Evolutionary conservation across 257 asterid genomes (phyloP).

Genomic region (Plantago major): DNA sequence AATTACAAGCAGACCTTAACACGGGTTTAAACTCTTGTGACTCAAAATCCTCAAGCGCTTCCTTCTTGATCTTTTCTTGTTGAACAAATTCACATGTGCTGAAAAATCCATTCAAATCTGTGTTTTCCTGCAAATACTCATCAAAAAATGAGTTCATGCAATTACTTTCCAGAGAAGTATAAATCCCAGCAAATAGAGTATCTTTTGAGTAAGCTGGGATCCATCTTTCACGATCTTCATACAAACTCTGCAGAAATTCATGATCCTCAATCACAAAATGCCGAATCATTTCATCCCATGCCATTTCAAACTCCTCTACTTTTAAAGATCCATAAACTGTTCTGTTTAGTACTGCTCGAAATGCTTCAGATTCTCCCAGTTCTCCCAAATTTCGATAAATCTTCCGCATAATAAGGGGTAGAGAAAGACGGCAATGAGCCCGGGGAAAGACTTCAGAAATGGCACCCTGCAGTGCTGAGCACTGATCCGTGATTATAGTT

Average conservation of each 20-base stretch:
- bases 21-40: slow-evolving; percentile 34
- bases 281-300: slow-evolving; percentile 50
- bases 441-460: slow-evolving; percentile 55
- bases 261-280: slow-evolving; percentile 34
- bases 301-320: slow-evolving; percentile 45
- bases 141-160: slow-evolving; percentile 23
- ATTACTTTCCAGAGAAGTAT: slow-evolving; percentile 25
- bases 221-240: slow-evolving; percentile 55
- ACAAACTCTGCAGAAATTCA: slow-evolving; percentile 42
- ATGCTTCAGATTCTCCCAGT: slow-evolving; percentile 26
- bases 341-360: slow-evolving; percentile 32
- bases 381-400: slow-evolving; percentile 35
- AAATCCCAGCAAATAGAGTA: slow-evolving; percentile 31
- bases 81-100: slow-evolving; percentile 25
- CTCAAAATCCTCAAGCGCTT: slow-evolving; percentile 35
- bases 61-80: slow-evolving; percentile 32
- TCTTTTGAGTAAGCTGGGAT: slow-evolving; percentile 46
- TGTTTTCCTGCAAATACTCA: slow-evolving; percentile 31
- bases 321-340: slow-evolving; percentile 35
- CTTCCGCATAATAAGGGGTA: slow-evolving; percentile 37
- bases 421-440: slow-evolving; percentile 38
- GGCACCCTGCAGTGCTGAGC: slow-evolving; percentile 36
- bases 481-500: slow-evolving; percentile 39
- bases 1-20: slow-evolving; percentile 35
- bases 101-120: slow-evolving; percentile 33